Percentiles rank a stretch among this genome's conserved stretches.
Evolutionary conservation across 108 stramenopile genomes (phyloP).

Genomic region (Nannochloropsis gaditana): DNA sequence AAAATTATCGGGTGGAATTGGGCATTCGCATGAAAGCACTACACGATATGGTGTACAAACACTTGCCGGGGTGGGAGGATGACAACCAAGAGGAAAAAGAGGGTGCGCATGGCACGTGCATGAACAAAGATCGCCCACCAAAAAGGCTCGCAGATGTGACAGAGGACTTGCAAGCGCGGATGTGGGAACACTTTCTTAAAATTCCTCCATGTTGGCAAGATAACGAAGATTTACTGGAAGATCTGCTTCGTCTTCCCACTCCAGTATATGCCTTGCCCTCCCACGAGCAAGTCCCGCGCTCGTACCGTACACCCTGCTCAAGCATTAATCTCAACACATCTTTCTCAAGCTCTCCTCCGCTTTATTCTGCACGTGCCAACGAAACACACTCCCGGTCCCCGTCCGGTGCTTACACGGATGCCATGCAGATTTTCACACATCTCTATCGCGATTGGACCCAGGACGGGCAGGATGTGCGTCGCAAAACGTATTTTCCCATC

Average conservation of each 20-base stretch:
- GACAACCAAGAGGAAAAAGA: neutral
- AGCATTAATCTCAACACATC: no score
- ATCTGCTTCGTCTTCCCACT: neutral
- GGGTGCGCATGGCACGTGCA: neutral
- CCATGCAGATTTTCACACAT: slow-evolving; percentile 5
- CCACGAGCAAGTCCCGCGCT: neutral
- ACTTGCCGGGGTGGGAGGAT: neutral
- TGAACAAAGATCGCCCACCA: neutral
- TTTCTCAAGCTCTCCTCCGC: no score
- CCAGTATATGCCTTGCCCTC: neutral
- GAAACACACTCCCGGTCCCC: neutral
- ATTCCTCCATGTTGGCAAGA: neutral
- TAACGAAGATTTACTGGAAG: neutral
- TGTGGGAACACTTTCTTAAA: neutral
- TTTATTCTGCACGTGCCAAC: neutral
- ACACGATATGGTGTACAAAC: neutral
- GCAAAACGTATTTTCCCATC: neutral
- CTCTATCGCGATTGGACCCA: neutral
- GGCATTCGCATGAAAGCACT: neutral
- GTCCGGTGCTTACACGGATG: neutral
- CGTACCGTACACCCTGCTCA: neutral
- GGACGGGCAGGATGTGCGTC: neutral
- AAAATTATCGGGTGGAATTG: neutral
- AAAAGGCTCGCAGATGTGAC: neutral
- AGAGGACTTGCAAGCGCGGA: neutral